Evolutionary conservation across 192 early-diverging fungal species (phyloP), one percentile per base, ranked within the genome.

Genomic region (Kappamyces sp.): DNA sequence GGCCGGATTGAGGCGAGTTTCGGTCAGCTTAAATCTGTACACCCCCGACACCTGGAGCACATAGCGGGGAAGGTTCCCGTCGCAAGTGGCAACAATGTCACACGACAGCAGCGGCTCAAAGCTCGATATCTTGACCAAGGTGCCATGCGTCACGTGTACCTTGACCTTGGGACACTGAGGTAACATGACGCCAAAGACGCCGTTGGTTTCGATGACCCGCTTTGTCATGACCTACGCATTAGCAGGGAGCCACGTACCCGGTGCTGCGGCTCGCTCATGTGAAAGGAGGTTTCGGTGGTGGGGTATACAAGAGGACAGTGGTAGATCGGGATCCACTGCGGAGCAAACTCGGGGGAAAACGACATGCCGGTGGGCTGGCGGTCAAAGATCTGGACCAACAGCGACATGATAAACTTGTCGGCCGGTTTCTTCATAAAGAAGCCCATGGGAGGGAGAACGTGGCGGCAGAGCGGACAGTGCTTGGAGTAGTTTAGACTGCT

Each of bases 401-500:
- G 33, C n/a, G 45, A 34, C 29, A 58, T 45, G n/a, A 53, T 9
- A 14, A 53, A n/a, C 8, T n/a, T 36, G 57, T 59, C 47, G 4
- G 45, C 3, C 1, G 61, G 48, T 15, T 53, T 41, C 1, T 48
- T 11, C 32, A 32, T 37, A 45, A 69, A 69, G 52, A 60, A 63
- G 33, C 57, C 32, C 34, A 41, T 35, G 33, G 34, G 32, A 7
- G 61, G 62, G 22, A 69, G 37, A 1, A 4, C 9, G 9, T 43
- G 7, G 9, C 67, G 54, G 50, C 67, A 69, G 9, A 63, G 34
- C 15, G 72, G 72, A 41, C 72, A 74, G 42, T 42, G 46, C 54
- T 53, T 49, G 39, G 64, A 65, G 62, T 81, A 72, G 52, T 84
- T 81, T 2, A 84, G 40, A 1, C 81, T 72, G 7, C 68, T 65